Base-by-base conservation (phyloP, 2,329 filamentous ascomycete species). In the Diaporthe nobilis region DNA sequence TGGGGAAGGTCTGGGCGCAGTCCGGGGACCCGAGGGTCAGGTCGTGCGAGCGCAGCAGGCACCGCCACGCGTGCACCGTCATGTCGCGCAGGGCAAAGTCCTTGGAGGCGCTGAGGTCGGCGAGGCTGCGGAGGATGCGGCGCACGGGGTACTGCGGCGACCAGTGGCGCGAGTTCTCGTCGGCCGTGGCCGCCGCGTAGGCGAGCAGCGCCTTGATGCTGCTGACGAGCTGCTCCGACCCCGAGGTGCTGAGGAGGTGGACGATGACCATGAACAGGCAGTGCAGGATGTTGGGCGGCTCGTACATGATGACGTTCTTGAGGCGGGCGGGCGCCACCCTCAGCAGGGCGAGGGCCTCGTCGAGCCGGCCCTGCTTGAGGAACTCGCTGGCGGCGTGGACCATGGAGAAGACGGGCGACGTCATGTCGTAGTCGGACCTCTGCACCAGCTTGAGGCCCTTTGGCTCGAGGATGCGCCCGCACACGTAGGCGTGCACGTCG, bases 401-500 rank as follows among this genome's bases (percentile, higher is more conserved):
- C n/a, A 77, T 75, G 6, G 74, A 75, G 71, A 71, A 67, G 4
- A 73, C 71, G 0, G 71, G 71, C 9, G 47, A 61, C 0, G 58
- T 65, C 58, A 47, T 60, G 34, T 65, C 49, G 68, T 77, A 22
- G 20, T 55, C 34, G 15, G 47, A 31, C 17, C n/a, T 25, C 28
- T 47, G 49, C 25, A 76, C 65, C 34, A 74, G 31, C n/a, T n/a
- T 44, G 13, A 47, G 17, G 3, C 57, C 71, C 34, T 37, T 25
- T 1, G 76, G 76, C 20, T 37, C 47, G 17, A 71, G 53, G 39
- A 74, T 67, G 28, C 58, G 42, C 6, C 70, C 73, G 31, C 65
- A 75, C 9, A 77, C 76, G 47, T 75, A 77, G 22, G 73, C 67
- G 39, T 77, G 73, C 8, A 77, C 53, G 53, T 75, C 76, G 63